Evolutionary conservation across 2,329 filamentous ascomycete genomes (phyloP), one percentile per base, ranked within the genome.

Genomic region (Aspergillus pseudotamarii): DNA sequence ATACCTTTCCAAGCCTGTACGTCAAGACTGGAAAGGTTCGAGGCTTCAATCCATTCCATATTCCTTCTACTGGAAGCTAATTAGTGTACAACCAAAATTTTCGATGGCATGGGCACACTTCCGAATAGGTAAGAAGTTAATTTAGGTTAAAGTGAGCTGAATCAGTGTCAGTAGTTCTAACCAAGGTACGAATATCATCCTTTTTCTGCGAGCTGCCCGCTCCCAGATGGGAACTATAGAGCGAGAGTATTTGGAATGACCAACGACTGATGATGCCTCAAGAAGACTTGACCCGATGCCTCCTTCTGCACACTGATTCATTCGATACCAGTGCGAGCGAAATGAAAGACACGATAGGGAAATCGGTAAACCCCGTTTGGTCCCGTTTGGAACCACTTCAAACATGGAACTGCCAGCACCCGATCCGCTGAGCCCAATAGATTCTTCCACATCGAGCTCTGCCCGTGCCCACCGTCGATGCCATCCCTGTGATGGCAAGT

Each of bases 391-490:
- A 28, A 34, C 26, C 53, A 41, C 28, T 54, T 34, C 61, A 61
- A 66, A 64, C 64, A 60, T 60, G 46, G 57, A 54, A 53, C 64
- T 64, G 64, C 57, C 51, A 46, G 61, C 48, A 61, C 57, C 64
- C 58, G 61, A 61, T 43, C 60, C 60, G 23, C 50, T 38, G 36
- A 30, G n/a, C 38, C 16, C 36, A 57, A 46, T 16, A 28, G 34
- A 34, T 23, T 5, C 36, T 38, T 14, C 21, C 51, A 19, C 28
- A n/a, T 51, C 16, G 9, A 30, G 26, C 48, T 32, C 48, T 51
- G 4, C 28, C 28, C 16, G 26, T 50, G 46, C 16, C 26, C 46
- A 32, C 26, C 8, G 28, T 51, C 48, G 28, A 51, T 51, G 9
- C 48, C 28, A 32, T 32, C 28, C 48, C 8, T 51, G 48, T 32